phyloP scores from a whole-genome alignment of 2,329 filamentous ascomycete species.

The Diplocarpon rosae region DNA sequence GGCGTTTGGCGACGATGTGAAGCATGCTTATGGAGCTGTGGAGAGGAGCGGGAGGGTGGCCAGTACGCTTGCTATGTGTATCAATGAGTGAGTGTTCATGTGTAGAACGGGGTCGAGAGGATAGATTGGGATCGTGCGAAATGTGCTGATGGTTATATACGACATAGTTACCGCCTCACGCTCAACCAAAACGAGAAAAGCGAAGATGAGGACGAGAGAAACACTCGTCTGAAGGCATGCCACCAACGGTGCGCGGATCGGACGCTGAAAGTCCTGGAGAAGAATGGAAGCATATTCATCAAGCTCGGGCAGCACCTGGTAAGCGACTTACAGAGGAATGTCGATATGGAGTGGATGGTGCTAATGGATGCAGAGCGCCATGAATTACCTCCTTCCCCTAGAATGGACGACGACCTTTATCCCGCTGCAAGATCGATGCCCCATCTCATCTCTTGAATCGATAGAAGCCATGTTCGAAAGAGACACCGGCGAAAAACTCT shows the following conservation, averaged over 20 bases:
- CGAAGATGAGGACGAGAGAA: slow-evolving; percentile 52
- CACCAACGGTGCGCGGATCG: slow-evolving; percentile 88
- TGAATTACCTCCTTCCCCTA: slow-evolving; percentile 81
- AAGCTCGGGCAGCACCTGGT: slow-evolving; percentile 91
- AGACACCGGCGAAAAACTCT: slow-evolving; percentile 71
- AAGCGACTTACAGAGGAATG: slow-evolving; percentile 17
- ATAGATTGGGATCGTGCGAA: too few species aligned
- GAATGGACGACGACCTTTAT: slow-evolving; percentile 97
- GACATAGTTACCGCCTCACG: slow-evolving; percentile 69
- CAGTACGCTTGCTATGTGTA: slow-evolving; percentile 63
- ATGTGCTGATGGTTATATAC: too few species aligned
- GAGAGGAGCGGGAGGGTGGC: slow-evolving; percentile 73
- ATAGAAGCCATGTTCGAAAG: slow-evolving; percentile 76
- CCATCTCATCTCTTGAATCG: slow-evolving; percentile 78
- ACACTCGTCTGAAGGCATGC: slow-evolving; percentile 65
- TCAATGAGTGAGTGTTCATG: slow-evolving; percentile 62
- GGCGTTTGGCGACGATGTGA: slow-evolving; percentile 57
- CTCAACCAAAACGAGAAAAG: slow-evolving; percentile 57
- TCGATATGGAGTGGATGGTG: background rate
- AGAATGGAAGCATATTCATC: slow-evolving; percentile 97
- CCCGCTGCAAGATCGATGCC: slow-evolving; percentile 90
- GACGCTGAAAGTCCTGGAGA: slow-evolving; percentile 78
- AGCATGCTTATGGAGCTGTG: slow-evolving; percentile 62
- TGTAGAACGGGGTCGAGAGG: background rate
- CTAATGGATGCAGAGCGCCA: slow-evolving; percentile 53